phyloP scores from a whole-genome alignment of 805 yeast species.

The Ogataea nitratoaversa region DNA sequence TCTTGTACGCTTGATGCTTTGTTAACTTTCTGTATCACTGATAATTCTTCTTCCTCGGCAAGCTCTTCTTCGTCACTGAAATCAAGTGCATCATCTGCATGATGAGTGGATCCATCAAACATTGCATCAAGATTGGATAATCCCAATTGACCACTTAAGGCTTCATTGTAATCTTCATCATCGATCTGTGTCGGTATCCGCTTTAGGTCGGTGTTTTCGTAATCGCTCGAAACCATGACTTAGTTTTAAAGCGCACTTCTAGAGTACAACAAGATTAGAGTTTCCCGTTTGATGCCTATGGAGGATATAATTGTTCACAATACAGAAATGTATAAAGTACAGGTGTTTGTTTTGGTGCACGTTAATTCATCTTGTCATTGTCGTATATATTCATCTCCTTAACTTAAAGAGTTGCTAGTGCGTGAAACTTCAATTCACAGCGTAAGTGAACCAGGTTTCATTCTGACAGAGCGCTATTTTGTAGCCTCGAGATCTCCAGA shows the following conservation, averaged over 20 bases:
- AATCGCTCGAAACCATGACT: slow-evolving; percentile 3
- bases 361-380: no score
- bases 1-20: slow-evolving; percentile 25
- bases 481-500: neutral
- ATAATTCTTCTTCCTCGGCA: slow-evolving; percentile 76
- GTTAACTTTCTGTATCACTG: slow-evolving; percentile 2
- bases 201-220: neutral
- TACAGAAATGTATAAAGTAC: no score
- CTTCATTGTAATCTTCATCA: slow-evolving; percentile 31
- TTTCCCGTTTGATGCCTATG: no score
- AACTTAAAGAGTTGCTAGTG: no score
- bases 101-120: slow-evolving; percentile 53
- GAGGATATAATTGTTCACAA: no score
- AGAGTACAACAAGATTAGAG: no score
- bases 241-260: neutral
- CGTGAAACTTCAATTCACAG: no score
- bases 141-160: slow-evolving; percentile 32
- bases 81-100: slow-evolving; percentile 90
- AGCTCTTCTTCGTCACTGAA: slow-evolving; percentile 92
- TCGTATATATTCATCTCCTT: no score
- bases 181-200: slow-evolving; percentile 6
- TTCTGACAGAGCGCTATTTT: neutral
- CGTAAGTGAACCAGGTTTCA: neutral
- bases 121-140: slow-evolving; percentile 25
- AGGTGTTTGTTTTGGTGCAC: no score